Base-by-base conservation (phyloP, 169 alveolate genomes). In the Neospora caninum region DNA sequence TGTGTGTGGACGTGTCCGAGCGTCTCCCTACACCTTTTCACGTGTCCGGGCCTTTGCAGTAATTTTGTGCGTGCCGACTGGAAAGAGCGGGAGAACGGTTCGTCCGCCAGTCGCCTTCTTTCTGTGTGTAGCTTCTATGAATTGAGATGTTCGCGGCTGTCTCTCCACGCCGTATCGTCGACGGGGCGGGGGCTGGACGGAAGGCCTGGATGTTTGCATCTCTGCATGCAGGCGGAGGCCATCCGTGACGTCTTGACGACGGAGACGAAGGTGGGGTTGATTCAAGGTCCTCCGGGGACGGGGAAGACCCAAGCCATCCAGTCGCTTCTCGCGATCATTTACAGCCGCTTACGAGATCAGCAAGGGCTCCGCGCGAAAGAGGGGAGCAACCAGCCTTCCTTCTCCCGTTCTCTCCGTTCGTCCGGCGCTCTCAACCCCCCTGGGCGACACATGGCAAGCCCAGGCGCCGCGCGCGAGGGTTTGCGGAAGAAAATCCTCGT, bases 271-370 rank as follows among this genome's bases (percentile, higher is more conserved):
- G 97, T 99, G 10, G 97, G 99, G 27, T 97, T 99, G 43, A 98
- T 98, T 53, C 99, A 99, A 92, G 99, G 99, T 0, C 99, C 99
- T 13, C 99, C 99, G 39, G 99, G 99, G 29, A 98, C 99, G 20
- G 99, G 99, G n/a, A 99, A 99, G 95, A 99, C 99, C 0, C 97
- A 98, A 54, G 98, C 99, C 0, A 98, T 99, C 69, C 95, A 98
- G 67, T 99, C 99, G 34, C 96, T 99, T 31, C 95, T 99, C 34
- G 97, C 99, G 93, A 97, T 98, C 34, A 92, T 98, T n/a, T 84
- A 92, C 84, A 93, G 93, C 91, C 88, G 69, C 10, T n/a, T 69
- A 2, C 73, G 78, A 36, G 92, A 67, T 39, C 70, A 70, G 36
- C 80, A 41, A 6, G 42, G 38, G 9, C 36, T 22, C 4, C 39